Base-by-base conservation (phyloP, 1,139 yeast genomes). In the Geotrichum siamense region DNA sequence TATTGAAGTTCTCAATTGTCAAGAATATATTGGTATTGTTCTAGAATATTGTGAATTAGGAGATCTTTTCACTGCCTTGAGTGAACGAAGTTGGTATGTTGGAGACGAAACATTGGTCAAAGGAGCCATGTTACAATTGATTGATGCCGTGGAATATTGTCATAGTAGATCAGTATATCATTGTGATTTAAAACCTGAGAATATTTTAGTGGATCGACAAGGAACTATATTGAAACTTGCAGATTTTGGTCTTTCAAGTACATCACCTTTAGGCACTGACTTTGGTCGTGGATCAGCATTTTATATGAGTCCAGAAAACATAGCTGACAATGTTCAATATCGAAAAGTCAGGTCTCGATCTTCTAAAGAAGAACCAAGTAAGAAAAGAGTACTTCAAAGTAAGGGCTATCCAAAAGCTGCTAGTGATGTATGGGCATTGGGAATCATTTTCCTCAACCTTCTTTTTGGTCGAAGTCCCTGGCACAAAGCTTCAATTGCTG, bases 121-220 rank as follows among this genome's bases (percentile, higher is more conserved):
- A 57, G 73, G 75, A 43, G 84, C 82, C 33, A 83, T 86, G 60
- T 61, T 79, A 22, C 96, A 87, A 62, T 65, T 87, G 40, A 66
- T 85, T 15, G 85, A 82, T 49, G 94, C 80, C 1, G 70, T 87
- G 25, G 70, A 72, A 38, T 80, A 77, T 62, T 82, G 94, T 57
- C 85, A 82, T 55, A 66, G 72, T 12, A 67, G 71, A 37, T 75
- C 78, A 33, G 75, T 87, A 12, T 87, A 74, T 57, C 96, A 87
- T 60, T 86, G 96, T 63, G 96, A 87, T 61, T 72, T 87, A 54
- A 86, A 87, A 62, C 96, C 96, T 1, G 96, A 87, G 62, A 87
- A 87, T 59, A 75, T 87, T 38, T 68, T 87, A 67, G 78, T 82
- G 22, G 73, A 79, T 43, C 74, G 78, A 48, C 65, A 72, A 46